Conservation (phyloP, 495 filamentous ascomycete species). For the Bathelium albidoporum region DNA sequence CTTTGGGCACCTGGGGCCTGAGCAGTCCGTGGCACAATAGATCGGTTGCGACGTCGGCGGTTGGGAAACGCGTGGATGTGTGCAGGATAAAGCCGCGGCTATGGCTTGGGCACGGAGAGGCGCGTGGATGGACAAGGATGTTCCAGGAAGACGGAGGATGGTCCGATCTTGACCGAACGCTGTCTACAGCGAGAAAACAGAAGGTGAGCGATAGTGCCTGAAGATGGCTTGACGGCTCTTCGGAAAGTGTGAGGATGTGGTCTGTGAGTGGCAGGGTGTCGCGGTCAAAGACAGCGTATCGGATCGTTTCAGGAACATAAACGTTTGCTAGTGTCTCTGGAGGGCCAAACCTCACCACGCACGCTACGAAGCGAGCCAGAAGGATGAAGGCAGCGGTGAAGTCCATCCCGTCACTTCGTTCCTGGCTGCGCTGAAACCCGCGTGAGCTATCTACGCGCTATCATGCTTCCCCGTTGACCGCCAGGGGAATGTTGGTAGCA, state of each 20-base stretch:
- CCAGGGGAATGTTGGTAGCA: neutral
- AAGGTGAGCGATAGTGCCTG: neutral
- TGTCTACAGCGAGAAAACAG: neutral
- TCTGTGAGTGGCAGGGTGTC: slow-evolving; percentile 1
- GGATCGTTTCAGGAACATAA: slow-evolving; percentile 4
- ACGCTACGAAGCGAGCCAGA: neutral
- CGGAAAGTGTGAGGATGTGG: neutral
- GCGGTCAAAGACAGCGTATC: neutral
- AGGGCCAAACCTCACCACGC: neutral
- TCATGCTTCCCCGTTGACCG: neutral
- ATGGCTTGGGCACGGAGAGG: neutral
- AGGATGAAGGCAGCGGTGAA: neutral
- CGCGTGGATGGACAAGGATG: slow-evolving; percentile 1
- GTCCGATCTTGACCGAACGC: neutral
- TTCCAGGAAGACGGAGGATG: neutral
- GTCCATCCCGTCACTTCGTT: neutral
- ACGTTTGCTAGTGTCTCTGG: slow-evolving; percentile 1
- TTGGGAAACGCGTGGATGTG: neutral
- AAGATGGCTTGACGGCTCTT: neutral
- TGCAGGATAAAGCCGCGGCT: neutral
- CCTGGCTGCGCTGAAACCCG: neutral
- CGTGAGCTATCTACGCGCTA: neutral
- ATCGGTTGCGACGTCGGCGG: neutral
- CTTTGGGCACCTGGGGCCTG: neutral
- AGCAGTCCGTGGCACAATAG: neutral